These are phyloP conservation scores for Coniochaeta prunicola DNA, from an alignment of 2,329 filamentous ascomycete genomes.

Conservation along the genomic window DNA sequence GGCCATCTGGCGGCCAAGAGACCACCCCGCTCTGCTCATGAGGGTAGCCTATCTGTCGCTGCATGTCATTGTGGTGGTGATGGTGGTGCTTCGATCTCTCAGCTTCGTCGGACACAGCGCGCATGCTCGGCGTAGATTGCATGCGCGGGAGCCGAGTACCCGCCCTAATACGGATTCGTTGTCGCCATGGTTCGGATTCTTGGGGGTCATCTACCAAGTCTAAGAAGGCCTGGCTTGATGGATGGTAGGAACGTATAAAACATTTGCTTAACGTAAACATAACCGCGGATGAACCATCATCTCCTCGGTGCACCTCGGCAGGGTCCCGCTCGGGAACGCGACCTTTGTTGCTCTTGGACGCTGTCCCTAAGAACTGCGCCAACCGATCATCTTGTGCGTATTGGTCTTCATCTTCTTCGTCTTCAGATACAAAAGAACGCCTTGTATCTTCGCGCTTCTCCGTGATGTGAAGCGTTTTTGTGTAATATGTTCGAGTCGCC, in stretches of 20 bases:
- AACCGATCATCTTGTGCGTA: slow-evolving; percentile 3
- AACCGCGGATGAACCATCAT: slow-evolving; percentile 29
- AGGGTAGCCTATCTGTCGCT: slow-evolving; percentile 12
- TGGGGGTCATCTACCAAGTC: slow-evolving; percentile 49
- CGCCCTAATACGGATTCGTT: slow-evolving; percentile 39
- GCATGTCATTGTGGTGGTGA: not conserved
- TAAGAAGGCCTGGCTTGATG: slow-evolving; percentile 45
- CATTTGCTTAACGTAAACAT: slow-evolving; percentile 46
- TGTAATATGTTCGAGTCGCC: slow-evolving; percentile 61
- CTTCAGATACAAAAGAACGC: not conserved
- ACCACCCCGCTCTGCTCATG: slow-evolving; percentile 16
- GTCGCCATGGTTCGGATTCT: slow-evolving; percentile 20
- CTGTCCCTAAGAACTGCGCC: not conserved
- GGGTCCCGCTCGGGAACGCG: slow-evolving; percentile 22
- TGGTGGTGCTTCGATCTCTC: slow-evolving; percentile 5
- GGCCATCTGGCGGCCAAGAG: slow-evolving; percentile 27
- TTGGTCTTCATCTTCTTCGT: not conserved
- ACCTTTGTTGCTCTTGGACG: not conserved
- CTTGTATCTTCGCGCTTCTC: slow-evolving; percentile 1
- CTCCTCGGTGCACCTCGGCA: slow-evolving; percentile 40
- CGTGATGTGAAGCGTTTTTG: slow-evolving; percentile 40
- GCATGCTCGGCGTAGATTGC: slow-evolving; percentile 7
- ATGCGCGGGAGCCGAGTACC: slow-evolving; percentile 31
- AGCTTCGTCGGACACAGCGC: not conserved
- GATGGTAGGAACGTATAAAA: slow-evolving; percentile 47